Percentiles rank a stretch among this genome's conserved stretches.
Conservation (phyloP, 305 asterid genomes). For the Fraxinus paxiana region DNA sequence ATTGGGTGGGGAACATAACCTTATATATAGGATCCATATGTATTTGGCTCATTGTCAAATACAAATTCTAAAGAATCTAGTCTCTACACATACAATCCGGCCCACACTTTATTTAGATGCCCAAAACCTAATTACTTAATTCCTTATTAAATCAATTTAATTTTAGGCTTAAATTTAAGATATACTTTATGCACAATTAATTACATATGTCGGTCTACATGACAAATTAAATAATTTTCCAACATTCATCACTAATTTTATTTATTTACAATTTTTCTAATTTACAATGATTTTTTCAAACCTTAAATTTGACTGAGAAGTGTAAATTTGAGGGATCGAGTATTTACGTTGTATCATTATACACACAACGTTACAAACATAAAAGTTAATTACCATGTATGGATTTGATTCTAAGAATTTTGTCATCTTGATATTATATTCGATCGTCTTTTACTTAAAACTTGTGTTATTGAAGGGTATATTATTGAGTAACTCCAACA, state of each 20-base stretch:
- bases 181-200: too few species aligned
- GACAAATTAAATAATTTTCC: background rate
- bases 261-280: background rate
- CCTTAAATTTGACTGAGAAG: background rate
- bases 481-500: too few species aligned
- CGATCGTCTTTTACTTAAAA: background rate
- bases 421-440: background rate
- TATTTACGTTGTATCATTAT: background rate
- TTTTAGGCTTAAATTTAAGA: too few species aligned
- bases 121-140: too few species aligned
- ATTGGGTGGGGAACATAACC: too few species aligned
- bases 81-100: too few species aligned
- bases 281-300: background rate
- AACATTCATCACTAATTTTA: background rate
- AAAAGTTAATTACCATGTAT: background rate
- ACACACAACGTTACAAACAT: background rate
- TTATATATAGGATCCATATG: too few species aligned
- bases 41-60: too few species aligned
- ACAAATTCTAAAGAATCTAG: too few species aligned
- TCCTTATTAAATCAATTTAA: too few species aligned
- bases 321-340: background rate
- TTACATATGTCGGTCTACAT: too few species aligned
- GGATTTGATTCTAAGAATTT: background rate
- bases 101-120: too few species aligned
- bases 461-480: background rate